These are phyloP conservation scores for Rhizopogon parksii DNA, from an alignment of 1,284 basidiomycete genomes.

Conservation along the genomic window DNA sequence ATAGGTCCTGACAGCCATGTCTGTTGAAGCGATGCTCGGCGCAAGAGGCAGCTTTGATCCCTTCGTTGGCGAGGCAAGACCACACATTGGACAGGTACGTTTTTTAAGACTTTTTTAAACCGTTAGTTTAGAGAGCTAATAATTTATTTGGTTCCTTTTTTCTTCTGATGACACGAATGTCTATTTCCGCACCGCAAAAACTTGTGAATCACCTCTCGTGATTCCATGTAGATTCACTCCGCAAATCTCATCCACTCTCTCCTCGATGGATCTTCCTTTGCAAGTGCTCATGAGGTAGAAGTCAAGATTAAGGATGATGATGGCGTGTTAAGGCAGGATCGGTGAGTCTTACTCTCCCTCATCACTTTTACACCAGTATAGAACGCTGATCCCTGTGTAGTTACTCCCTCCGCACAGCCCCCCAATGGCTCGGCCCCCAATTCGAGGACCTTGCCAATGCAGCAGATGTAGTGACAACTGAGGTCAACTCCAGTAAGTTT, in stretches of 20 bases:
- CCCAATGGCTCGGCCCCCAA: conserved; percentile 84
- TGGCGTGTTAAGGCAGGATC: conserved; percentile 54
- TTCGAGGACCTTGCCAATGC: conserved; percentile 74
- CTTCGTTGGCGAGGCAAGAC: conserved; percentile 73
- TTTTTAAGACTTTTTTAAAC: neutral
- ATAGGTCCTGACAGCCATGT: conserved; percentile 78
- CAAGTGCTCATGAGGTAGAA: conserved; percentile 52
- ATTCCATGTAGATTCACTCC: conserved; percentile 46
- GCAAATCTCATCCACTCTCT: conserved; percentile 65
- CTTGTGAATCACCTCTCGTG: neutral
- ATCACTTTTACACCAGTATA: conserved; percentile 48
- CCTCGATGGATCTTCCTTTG: conserved; percentile 67
- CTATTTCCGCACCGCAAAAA: neutral
- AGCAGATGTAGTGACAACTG: conserved; percentile 57
- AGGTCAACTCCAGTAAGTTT: conserved; percentile 67
- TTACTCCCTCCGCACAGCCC: conserved; percentile 71
- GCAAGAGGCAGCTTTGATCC: conserved; percentile 68
- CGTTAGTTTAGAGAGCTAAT: neutral
- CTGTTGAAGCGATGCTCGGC: conserved; percentile 74
- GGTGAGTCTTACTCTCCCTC: conserved; percentile 20
- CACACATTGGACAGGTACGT: conserved; percentile 77
- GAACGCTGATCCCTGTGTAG: conserved; percentile 51
- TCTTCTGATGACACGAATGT: neutral
- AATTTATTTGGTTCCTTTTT: neutral
- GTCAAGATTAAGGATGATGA: conserved; percentile 62